Evolutionary conservation across 2,329 filamentous ascomycete species (phyloP).

Genomic region (Colletotrichum eleusines): DNA sequence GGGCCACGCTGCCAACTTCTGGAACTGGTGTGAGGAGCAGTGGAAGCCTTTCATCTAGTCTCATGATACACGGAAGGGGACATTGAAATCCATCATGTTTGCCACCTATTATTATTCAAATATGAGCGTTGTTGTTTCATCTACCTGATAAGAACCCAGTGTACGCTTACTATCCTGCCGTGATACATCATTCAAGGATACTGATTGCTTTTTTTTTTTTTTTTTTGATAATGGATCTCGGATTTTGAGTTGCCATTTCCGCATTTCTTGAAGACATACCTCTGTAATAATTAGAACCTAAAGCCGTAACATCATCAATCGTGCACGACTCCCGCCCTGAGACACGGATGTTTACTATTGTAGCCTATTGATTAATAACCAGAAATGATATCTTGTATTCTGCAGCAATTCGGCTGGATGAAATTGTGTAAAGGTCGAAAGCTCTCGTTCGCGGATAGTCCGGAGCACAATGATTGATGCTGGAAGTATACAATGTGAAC

Average conservation of each 20-base stretch:
- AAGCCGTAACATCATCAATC: not conserved
- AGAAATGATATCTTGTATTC: not conserved
- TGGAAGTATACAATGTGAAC: too few species aligned
- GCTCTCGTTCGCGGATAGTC: not conserved
- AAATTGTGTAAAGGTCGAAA: too few species aligned
- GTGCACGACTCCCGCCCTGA: too few species aligned
- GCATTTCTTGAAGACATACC: too few species aligned
- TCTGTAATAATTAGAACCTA: too few species aligned
- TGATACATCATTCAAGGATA: too few species aligned
- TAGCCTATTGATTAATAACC: not conserved
- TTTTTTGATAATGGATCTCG: too few species aligned
- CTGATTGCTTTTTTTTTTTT: not conserved
- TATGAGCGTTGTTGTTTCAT: not conserved
- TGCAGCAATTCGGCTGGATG: not conserved
- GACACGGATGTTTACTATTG: too few species aligned
- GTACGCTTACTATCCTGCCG: not conserved
- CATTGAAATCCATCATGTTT: too few species aligned
- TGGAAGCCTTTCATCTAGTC: slow-evolving; percentile 18
- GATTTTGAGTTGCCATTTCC: too few species aligned
- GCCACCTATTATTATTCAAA: not conserved
- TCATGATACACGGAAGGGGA: not conserved
- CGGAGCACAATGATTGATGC: not conserved
- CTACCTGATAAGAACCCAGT: too few species aligned
- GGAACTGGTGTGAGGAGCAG: slow-evolving; percentile 49
- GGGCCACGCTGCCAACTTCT: slow-evolving; percentile 45